Conservation (phyloP, 352 stramenopile genomes). For the Phytopythium helicoides region DNA sequence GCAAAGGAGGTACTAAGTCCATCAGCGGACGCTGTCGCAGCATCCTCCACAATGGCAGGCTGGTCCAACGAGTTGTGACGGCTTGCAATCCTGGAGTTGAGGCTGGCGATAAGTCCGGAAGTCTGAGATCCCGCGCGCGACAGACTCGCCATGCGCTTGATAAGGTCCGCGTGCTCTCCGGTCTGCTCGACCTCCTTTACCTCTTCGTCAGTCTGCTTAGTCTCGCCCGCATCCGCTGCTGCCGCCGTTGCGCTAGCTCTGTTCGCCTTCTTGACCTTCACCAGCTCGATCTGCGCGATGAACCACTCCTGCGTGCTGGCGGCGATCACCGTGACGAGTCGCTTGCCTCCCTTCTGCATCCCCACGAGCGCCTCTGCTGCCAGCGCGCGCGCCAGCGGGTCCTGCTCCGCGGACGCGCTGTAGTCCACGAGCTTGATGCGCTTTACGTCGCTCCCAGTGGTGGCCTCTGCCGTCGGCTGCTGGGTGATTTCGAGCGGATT, state of each 20-base stretch:
- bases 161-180: constrained; percentile 47
- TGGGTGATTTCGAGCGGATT: constrained; percentile 56
- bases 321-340: constrained; percentile 52
- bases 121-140: constrained; percentile 57
- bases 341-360: constrained; percentile 62
- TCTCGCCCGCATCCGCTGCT: constrained; percentile 1
- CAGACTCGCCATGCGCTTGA: constrained; percentile 71
- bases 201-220: neutral
- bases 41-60: constrained; percentile 3
- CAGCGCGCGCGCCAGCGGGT: constrained; percentile 34
- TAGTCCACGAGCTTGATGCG: constrained; percentile 39
- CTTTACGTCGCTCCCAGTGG: constrained; percentile 31
- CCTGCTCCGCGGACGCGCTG: constrained; percentile 2
- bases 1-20: constrained; percentile 2
- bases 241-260: constrained; percentile 12
- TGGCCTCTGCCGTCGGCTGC: constrained; percentile 18
- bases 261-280: constrained; percentile 76
- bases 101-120: constrained; percentile 52
- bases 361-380: constrained; percentile 43
- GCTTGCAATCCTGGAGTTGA: constrained; percentile 34
- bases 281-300: constrained; percentile 65
- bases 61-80: constrained; percentile 14
- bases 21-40: constrained; percentile 1
- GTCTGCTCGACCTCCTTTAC: constrained; percentile 14
- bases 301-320: constrained; percentile 49